A percentile compares a stretch with the other conserved stretches of the same genome.
Evolutionary conservation across 148 eudicot genomes (phyloP).

Genomic region (Euryodendron excelsum): DNA sequence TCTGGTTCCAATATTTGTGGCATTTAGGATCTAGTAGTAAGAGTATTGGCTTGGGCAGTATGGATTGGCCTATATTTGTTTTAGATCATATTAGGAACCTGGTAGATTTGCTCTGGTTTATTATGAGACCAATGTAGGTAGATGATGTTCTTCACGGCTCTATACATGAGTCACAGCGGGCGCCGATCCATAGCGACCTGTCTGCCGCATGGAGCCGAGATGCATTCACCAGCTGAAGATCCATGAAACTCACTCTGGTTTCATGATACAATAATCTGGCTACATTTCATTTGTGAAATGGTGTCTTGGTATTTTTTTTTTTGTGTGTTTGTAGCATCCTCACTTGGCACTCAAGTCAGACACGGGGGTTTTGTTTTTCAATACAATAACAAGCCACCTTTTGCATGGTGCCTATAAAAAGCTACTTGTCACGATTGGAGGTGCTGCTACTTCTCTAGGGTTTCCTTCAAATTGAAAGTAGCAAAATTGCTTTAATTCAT

Average conservation of each 20-base stretch:
- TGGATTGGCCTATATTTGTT: too few relatives aligned
- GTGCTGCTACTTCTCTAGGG: conserved; percentile 15
- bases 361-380: conserved; percentile 51
- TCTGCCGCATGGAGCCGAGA: conserved; percentile 57
- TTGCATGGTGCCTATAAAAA: conserved; percentile 74
- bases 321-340: not conserved
- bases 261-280: conserved; percentile 41
- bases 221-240: conserved; percentile 33
- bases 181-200: conserved; percentile 30
- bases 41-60: too few relatives aligned
- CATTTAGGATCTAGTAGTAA: too few relatives aligned
- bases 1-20: too few relatives aligned
- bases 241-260: conserved; percentile 28
- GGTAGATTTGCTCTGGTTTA: too few relatives aligned
- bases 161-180: conserved; percentile 45
- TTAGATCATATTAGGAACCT: too few relatives aligned
- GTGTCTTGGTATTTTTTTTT: too few relatives aligned
- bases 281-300: too few relatives aligned
- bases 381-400: conserved; percentile 43
- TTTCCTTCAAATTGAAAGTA: conserved; percentile 48
- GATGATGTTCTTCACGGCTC: conserved; percentile 30
- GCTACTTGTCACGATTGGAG: conserved; percentile 70
- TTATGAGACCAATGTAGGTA: too few relatives aligned
- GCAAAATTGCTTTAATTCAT: conserved; percentile 30
- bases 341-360: conserved; percentile 62